A percentile compares a stretch with the other conserved stretches of the same genome.
Conservation (phyloP, 2,329 filamentous ascomycete species). For the Orbilia blumenaviensis region DNA sequence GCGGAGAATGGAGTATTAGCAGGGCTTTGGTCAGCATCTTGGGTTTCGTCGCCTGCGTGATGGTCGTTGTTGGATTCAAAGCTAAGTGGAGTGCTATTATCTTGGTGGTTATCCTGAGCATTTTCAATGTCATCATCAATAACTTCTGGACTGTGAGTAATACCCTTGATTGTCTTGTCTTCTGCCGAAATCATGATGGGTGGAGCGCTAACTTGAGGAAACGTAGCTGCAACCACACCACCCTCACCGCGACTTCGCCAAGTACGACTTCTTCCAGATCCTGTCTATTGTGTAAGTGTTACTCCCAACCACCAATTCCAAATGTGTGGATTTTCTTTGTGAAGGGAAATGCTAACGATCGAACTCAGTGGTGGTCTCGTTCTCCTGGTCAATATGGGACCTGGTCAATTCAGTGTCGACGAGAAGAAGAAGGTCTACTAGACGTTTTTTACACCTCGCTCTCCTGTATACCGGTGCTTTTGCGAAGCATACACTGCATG, state of each 20-base stretch:
- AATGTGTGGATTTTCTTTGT: background rate
- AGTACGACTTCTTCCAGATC: conserved; percentile 99
- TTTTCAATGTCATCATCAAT: conserved; percentile 98
- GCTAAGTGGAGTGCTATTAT: conserved; percentile 98
- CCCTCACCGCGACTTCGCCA: conserved; percentile 99
- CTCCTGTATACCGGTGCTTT: background rate
- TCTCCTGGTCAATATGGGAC: conserved; percentile 97
- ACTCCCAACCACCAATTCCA: background rate
- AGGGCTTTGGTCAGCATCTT: conserved; percentile 83
- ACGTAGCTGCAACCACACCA: conserved; percentile 90
- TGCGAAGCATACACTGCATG: background rate
- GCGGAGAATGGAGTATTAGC: conserved; percentile 90
- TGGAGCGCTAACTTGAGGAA: conserved; percentile 56
- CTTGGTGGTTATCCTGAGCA: conserved; percentile 89
- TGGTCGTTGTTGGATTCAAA: conserved; percentile 99
- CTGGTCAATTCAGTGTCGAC: conserved; percentile 96
- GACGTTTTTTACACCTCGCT: conserved; percentile 7
- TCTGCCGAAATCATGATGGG: background rate
- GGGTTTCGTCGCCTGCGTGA: conserved; percentile 89
- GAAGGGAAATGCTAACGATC: conserved; percentile 55
- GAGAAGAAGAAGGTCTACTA: conserved; percentile 99
- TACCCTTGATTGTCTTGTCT: no score
- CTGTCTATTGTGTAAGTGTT: conserved; percentile 85
- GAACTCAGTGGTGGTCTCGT: conserved; percentile 79
- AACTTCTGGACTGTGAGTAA: conserved; percentile 99